Evolutionary conservation across 345 rosid species (phyloP), one percentile per base, ranked within the genome.

Genomic region (Dimocarpus longan): DNA sequence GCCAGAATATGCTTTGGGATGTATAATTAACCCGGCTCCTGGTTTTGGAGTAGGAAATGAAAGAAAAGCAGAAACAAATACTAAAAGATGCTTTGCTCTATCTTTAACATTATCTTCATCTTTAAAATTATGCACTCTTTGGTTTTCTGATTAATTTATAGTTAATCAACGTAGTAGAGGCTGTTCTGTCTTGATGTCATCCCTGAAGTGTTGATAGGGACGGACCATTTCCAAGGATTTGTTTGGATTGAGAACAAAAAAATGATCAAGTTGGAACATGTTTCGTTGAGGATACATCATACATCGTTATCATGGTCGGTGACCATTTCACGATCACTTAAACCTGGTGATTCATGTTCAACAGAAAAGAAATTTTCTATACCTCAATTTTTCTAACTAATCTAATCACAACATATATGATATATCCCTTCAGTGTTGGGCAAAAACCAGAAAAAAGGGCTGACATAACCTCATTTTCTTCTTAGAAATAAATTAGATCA

Each of bases 191-290:
- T 19, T 21, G n/a, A 69, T 69, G 72, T 44, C 56, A 42, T 44
- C 62, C 21, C 22, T 50, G 59, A 46, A 8, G n/a, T 24, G 21
- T 22, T 44, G 52, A 22, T 22, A 46, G 56, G 37, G 32, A 68
- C 56, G 32, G 56, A 68, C 56, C 72, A 44, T 42, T 68, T 44
- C 15, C 56, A 10, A n/a, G 56, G 72, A 68, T 68, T 68, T 68
- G 32, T n/a, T 68, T 44, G 52, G 3, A 46, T 46, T 11, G 10
- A 46, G 8, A 56, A 21, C 56, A 22, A 68, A 68, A 21, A 26
- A 56, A 42, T 42, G n/a, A 68, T 68, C 56, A 21, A 68, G 71
- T 68, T 40, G 71, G 50, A 46, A 42, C 71, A 42, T 42, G 71
- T 42, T 40, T 68, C 40, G 52, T 46, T 46, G 10, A 46, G 52